A percentile compares a stretch with the other conserved stretches of the same genome.
phyloP scores from a whole-genome alignment of 2,329 filamentous ascomycete genomes.

The Raffaelea deltoideospora region DNA sequence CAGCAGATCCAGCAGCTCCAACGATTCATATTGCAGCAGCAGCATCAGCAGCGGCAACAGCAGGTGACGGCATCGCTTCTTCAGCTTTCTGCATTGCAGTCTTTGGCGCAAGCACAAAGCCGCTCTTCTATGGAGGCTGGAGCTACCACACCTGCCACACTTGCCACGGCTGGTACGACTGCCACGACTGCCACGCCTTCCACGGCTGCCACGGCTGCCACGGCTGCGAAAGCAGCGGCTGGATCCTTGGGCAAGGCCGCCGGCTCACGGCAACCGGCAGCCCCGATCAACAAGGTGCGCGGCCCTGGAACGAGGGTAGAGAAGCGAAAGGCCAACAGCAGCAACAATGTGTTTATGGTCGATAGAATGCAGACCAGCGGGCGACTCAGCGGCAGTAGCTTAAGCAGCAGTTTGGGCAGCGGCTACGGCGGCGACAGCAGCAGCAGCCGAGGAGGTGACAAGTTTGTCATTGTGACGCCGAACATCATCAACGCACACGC shows the following conservation, averaged over 20 bases:
- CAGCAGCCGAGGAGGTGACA: conserved; percentile 21
- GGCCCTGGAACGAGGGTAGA: conserved; percentile 22
- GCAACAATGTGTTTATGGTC: conserved; percentile 4
- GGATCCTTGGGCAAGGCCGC: no score
- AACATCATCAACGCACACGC: conserved; percentile 35
- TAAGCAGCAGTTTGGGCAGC: no score
- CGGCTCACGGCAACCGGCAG: no score
- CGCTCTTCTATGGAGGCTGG: no score
- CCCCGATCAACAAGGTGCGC: conserved; percentile 29
- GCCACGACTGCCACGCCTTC: no score
- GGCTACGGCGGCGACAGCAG: no score
- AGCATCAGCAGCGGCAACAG: not conserved
- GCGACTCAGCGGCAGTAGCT: conserved; percentile 3
- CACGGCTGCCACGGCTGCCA: no score
- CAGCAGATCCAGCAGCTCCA: conserved; percentile 1
- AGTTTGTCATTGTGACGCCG: conserved; percentile 41
- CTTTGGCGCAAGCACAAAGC: conserved; percentile 15
- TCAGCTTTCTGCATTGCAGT: no score
- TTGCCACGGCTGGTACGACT: no score
- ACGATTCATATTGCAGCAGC: not conserved
- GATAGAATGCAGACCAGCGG: conserved; percentile 4
- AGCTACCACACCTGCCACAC: no score
- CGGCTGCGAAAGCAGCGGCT: no score
- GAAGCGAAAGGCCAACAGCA: conserved; percentile 26
- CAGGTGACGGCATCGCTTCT: not conserved